Conservation (phyloP, 1,284 basidiomycete species). For the Hymenochaete sp. region DNA sequence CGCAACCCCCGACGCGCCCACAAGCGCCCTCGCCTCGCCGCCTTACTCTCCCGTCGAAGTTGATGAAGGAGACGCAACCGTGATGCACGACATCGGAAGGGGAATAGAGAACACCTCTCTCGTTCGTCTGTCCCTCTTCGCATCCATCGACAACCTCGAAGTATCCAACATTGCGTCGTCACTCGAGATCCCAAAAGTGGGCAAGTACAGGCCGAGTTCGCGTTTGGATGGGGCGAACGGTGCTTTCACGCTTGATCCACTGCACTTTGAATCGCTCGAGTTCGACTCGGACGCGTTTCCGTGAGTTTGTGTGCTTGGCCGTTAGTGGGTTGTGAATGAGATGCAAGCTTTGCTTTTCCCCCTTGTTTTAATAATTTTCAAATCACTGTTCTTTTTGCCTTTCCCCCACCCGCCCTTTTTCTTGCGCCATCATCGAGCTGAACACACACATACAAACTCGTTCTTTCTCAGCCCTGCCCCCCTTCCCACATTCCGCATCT, state of each 20-base stretch:
- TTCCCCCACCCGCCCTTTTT: no score
- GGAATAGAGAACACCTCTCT: neutral
- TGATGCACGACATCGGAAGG: constrained; percentile 1
- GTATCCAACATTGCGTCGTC: constrained; percentile 11
- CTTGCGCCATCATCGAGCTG: no score
- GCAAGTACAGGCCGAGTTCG: no score
- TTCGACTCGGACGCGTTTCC: constrained; percentile 16
- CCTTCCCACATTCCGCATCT: no score
- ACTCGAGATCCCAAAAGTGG: no score
- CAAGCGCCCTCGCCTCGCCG: constrained; percentile 5
- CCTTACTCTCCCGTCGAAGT: constrained; percentile 6
- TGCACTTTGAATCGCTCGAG: constrained; percentile 16
- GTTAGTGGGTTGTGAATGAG: no score
- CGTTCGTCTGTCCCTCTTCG: neutral
- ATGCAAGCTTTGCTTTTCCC: neutral
- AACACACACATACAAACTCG: no score
- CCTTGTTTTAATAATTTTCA: neutral
- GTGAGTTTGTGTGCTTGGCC: constrained; percentile 5
- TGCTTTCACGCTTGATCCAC: constrained; percentile 8
- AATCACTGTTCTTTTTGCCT: neutral
- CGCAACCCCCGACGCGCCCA: constrained; percentile 9
- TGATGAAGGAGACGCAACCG: constrained; percentile 2
- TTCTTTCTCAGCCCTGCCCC: no score
- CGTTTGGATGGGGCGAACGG: neutral
- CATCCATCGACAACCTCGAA: constrained; percentile 12